Evolutionary conservation across 768 basidiomycete species (phyloP), one percentile per base, ranked within the genome.

Genomic region (Termitomyces sp.): DNA sequence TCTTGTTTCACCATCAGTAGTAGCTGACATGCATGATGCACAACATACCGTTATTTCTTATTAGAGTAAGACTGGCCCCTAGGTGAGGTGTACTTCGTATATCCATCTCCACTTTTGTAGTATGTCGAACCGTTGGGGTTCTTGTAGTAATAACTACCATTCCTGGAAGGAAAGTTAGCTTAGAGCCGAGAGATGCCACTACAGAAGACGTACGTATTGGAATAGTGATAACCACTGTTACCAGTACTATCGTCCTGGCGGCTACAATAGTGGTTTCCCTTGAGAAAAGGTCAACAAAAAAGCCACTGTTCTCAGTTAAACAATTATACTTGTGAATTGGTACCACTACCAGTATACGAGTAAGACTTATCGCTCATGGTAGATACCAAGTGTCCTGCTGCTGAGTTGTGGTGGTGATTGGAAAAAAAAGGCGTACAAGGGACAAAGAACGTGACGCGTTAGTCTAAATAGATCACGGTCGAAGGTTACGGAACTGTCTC

Each of bases 201-300:
- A 47, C 32, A 28, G 3, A n/a, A 3, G 10, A 68, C 76, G 3
- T 64, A 83, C 82, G 27, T 59, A 68, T 86, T 86, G 6, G 82
- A 84, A 63, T 86, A 86, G 60, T 86, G 85, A 56, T 86, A 86
- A 0, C 80, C 76, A 44, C 59, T 67, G 3, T 71, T 70, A 11
- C 76, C 72, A 5, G 57, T 62, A 28, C 58, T 63, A 28, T 74
- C 76, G 40, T 76, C 76, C 62, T 79, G 71, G 49, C 84, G 82
- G 63, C 73, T 66, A 67, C 81, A 84, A 62, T 80, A 84, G 62
- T 84, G 81, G 63, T 86, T 86, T 1, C 83, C 85, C 83, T 85
- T 45, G 47, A 47, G 17, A 12, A 21, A 45, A 40, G 16, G 45
- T 51, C 40, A 32, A 19, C 8, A 10, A n/a, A 11, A 9, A 44